These are phyloP conservation scores for Metschnikowia reukaufii DNA, from an alignment of 805 yeast species.

Conservation along the genomic window DNA sequence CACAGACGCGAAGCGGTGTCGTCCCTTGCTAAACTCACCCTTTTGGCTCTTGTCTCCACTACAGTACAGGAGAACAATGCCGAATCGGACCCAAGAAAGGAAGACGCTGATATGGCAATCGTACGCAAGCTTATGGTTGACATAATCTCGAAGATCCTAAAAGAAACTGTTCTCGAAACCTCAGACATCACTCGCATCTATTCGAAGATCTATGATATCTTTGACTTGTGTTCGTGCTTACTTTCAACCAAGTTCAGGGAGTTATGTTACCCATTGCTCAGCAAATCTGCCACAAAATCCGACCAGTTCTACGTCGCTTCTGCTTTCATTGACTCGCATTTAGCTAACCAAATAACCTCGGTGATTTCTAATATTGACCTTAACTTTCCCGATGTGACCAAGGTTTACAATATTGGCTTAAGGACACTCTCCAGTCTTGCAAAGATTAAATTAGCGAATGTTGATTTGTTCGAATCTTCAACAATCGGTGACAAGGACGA, in stretches of 20 bases:
- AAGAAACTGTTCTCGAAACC: constrained; percentile 44
- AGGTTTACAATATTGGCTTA: constrained; percentile 57
- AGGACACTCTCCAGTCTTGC: constrained; percentile 60
- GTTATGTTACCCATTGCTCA: constrained; percentile 45
- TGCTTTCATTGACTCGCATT: constrained; percentile 65
- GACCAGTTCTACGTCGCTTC: constrained; percentile 67
- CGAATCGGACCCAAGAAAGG: constrained; percentile 46
- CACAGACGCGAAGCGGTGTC: constrained; percentile 59
- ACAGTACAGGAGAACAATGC: constrained; percentile 51
- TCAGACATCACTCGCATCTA: constrained; percentile 47
- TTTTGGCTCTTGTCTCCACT: constrained; percentile 63
- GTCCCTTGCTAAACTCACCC: constrained; percentile 57
- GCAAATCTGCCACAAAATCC: constrained; percentile 47
- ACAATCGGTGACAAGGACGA: constrained; percentile 53
- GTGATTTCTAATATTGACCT: constrained; percentile 68
- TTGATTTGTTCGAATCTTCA: constrained; percentile 53
- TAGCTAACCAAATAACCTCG: constrained; percentile 56
- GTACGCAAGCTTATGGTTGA: constrained; percentile 76
- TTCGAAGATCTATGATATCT: constrained; percentile 52
- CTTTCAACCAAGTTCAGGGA: constrained; percentile 45
- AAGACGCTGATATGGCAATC: constrained; percentile 68
- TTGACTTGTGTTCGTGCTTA: constrained; percentile 48
- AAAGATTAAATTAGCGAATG: constrained; percentile 54
- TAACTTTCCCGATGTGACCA: constrained; percentile 66
- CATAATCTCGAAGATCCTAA: constrained; percentile 58